phyloP scores from a whole-genome alignment of 2,329 filamentous ascomycete species.

The Clonostachys rosea region DNA sequence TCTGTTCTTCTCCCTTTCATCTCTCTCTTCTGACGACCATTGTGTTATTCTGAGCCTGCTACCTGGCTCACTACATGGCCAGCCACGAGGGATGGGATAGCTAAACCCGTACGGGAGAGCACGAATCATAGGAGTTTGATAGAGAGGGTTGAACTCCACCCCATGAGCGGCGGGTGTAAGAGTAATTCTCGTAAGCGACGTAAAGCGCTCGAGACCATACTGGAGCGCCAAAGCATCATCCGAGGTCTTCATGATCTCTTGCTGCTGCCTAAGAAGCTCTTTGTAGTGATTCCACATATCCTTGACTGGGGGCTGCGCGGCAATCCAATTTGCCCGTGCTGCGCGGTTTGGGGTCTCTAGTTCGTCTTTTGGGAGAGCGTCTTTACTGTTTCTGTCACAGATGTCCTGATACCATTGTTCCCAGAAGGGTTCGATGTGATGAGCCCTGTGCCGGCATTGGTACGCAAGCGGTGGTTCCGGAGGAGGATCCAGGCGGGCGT shows the following conservation, averaged over 20 bases:
- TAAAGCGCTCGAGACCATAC: constrained; percentile 19
- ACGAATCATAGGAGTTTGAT: constrained; percentile 31
- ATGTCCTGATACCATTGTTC: no score
- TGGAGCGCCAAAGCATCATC: constrained; percentile 18
- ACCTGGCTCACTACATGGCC: constrained; percentile 8
- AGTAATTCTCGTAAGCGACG: constrained; percentile 19
- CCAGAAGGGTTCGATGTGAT: no score
- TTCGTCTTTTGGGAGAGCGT: no score
- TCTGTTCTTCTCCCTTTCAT: constrained; percentile 3
- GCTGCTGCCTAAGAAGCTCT: no score
- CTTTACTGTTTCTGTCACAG: no score
- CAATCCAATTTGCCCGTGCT: no score
- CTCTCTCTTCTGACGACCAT: background rate
- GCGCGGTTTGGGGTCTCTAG: no score
- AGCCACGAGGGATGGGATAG: constrained; percentile 25
- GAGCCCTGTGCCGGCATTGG: no score
- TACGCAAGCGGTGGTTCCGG: no score
- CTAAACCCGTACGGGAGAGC: constrained; percentile 26
- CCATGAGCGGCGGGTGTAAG: constrained; percentile 28
- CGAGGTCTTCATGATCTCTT: constrained; percentile 8
- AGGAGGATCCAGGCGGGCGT: constrained; percentile 2
- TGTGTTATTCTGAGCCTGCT: no score
- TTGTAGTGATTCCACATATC: no score
- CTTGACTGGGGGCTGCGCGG: no score
- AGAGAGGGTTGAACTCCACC: constrained; percentile 18